Conservation (phyloP, 2,329 filamentous ascomycete species). For the Neurospora sp. region DNA sequence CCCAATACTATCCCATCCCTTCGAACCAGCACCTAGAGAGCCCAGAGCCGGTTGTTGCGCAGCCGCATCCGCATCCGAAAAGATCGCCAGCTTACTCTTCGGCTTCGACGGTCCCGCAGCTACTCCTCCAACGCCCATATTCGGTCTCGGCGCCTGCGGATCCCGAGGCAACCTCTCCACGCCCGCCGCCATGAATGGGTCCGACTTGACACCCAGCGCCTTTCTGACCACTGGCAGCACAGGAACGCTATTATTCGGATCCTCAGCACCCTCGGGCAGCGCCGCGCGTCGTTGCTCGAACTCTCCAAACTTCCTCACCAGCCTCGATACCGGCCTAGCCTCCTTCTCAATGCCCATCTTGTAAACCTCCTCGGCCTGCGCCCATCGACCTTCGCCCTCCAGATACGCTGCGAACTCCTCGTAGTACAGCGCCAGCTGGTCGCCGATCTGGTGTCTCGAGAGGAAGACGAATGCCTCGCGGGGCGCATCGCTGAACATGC, state of each 20-base stretch:
- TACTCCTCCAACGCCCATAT: constrained; percentile 35
- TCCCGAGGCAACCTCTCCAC: constrained; percentile 33
- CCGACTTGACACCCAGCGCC: constrained; percentile 73
- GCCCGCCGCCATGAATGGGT: constrained; percentile 57
- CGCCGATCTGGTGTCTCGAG: constrained; percentile 78
- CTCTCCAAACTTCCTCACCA: constrained; percentile 83
- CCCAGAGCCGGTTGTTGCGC: constrained; percentile 45
- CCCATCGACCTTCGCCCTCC: constrained; percentile 73
- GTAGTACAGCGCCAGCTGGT: constrained; percentile 82
- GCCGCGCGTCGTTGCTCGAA: constrained; percentile 68
- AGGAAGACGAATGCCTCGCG: constrained; percentile 89
- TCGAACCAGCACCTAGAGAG: constrained; percentile 42
- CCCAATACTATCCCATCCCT: constrained; percentile 88
- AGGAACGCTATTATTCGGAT: constrained; percentile 65
- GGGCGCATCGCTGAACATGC: constrained; percentile 85
- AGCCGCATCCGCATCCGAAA: constrained; percentile 63
- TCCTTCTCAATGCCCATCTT: constrained; percentile 80
- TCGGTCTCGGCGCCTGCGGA: constrained; percentile 53
- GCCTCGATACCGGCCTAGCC: constrained; percentile 68
- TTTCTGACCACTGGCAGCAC: constrained; percentile 75
- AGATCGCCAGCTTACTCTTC: constrained; percentile 80
- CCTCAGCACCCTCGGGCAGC: constrained; percentile 33
- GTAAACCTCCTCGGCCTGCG: constrained; percentile 90
- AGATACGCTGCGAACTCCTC: constrained; percentile 95
- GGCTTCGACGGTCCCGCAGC: constrained; percentile 45